Conservation (phyloP, 2,329 filamentous ascomycete species). For the Trichophyton rubrum region DNA sequence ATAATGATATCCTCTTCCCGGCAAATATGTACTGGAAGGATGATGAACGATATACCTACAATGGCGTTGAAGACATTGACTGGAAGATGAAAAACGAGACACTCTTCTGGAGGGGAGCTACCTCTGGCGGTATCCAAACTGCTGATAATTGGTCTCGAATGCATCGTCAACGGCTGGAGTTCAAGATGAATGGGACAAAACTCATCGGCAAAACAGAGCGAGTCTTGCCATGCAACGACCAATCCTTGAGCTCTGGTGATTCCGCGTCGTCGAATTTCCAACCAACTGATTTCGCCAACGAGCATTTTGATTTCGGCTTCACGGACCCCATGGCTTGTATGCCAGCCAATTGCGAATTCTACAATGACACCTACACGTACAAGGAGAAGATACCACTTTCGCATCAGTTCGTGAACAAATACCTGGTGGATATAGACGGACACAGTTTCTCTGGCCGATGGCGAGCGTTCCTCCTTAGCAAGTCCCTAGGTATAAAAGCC, state of each 20-base stretch:
- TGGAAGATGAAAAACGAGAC: slow-evolving; percentile 34
- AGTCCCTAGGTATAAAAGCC: slow-evolving; percentile 60
- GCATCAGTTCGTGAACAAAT: slow-evolving; percentile 46
- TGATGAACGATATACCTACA: slow-evolving; percentile 22
- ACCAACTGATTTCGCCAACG: slow-evolving; percentile 30
- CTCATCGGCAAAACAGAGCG: slow-evolving; percentile 39
- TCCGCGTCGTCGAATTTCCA: slow-evolving; percentile 20
- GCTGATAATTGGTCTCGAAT: slow-evolving; percentile 55
- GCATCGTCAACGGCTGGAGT: slow-evolving; percentile 62
- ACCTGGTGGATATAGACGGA: slow-evolving; percentile 64
- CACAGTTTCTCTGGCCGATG: slow-evolving; percentile 59
- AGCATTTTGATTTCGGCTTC: slow-evolving; percentile 32
- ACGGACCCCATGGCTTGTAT: slow-evolving; percentile 28
- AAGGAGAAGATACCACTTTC: slow-evolving; percentile 20
- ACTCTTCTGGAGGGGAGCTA: slow-evolving; percentile 38
- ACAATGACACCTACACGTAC: slow-evolving; percentile 29
- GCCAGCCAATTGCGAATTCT: slow-evolving; percentile 35
- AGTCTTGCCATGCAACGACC: slow-evolving; percentile 7
- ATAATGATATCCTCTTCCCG: slow-evolving; percentile 42
- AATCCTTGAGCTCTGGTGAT: slow-evolving; percentile 30
- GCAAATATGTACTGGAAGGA: slow-evolving; percentile 40
- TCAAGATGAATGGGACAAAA: slow-evolving; percentile 57
- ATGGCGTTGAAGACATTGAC: slow-evolving; percentile 15
- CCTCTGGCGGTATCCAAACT: slow-evolving; percentile 36
- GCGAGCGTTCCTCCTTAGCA: slow-evolving; percentile 55